Evolutionary conservation across 2,329 filamentous ascomycete species (phyloP).

Genomic region (Aspergillus ruber): DNA sequence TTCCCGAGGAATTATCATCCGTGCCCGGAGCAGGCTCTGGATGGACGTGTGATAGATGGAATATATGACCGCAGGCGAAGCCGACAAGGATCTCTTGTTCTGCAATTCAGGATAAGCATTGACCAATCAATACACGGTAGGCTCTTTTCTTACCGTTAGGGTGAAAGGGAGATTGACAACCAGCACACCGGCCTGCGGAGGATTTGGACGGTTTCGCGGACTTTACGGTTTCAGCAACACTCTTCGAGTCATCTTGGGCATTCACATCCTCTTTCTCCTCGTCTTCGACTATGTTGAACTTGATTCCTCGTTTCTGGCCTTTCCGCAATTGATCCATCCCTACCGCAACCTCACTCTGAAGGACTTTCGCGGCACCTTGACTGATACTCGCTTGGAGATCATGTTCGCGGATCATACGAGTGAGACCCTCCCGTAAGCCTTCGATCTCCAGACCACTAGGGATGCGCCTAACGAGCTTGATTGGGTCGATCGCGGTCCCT

Average conservation of each 20-base stretch:
- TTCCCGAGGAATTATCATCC: slow-evolving; percentile 13
- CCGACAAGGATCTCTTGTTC: slow-evolving; percentile 55
- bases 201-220: slow-evolving; percentile 5
- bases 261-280: slow-evolving; percentile 4
- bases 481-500: slow-evolving; percentile 86
- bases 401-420: slow-evolving; percentile 88
- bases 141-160: slow-evolving; percentile 28
- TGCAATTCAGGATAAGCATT: slow-evolving; percentile 14
- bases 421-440: slow-evolving; percentile 78
- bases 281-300: slow-evolving; percentile 64
- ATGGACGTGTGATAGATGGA: slow-evolving; percentile 58
- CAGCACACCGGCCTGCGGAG: slow-evolving; percentile 28
- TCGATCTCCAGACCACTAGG: slow-evolving; percentile 90
- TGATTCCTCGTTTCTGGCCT: slow-evolving; percentile 78
- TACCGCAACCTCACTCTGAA: slow-evolving; percentile 77
- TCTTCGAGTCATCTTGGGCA: slow-evolving; percentile 3
- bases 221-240: slow-evolving; percentile 12
- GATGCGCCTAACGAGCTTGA: slow-evolving; percentile 81
- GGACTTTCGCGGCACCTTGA: slow-evolving; percentile 76
- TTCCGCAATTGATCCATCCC: slow-evolving; percentile 74
- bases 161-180: slow-evolving; percentile 32
- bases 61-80: slow-evolving; percentile 64
- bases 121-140: not conserved
- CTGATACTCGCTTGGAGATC: slow-evolving; percentile 93
- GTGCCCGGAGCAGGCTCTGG: slow-evolving; percentile 21